Base-by-base conservation (phyloP, 805 yeast species). In the Hanseniaspora jakobsenii region DNA sequence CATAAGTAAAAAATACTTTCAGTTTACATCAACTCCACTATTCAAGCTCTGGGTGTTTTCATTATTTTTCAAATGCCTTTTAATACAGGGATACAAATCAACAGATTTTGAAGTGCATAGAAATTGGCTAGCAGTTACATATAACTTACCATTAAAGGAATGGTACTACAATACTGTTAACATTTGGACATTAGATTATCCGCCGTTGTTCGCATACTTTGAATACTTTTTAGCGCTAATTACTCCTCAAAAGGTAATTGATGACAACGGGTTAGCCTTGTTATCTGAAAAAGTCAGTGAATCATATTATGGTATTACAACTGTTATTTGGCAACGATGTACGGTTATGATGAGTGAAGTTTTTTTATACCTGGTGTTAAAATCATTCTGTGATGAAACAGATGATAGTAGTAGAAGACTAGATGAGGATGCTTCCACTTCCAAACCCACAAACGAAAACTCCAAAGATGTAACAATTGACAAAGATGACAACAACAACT, bases 91-190 rank as follows among this genome's bases (percentile, higher is more conserved):
- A 1, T 91, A 89, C 61, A 86, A 75, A 52, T 87, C 96, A 10
- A 91, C 97, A 1, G 98, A 91, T 60, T 89, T 91, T 55, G 98
- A 91, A 58, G 98, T 91, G 19, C 98, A 91, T 61, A 67, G 98
- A 48, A 91, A 91, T 57, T 91, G 98, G 98, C 70, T 91, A 17
- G 94, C 98, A 0, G 79, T 91, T 39, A 89, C 97, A 1, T 64
- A 77, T 53, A 69, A 70, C 4, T 62, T 87, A 16, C 96, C 96
- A 0, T 38, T 87, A 14, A 63, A 63, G 13, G 59, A 80, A 44
- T 91, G 99, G 99, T 91, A 91, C 58, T 58, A 69, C 32, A 95
- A 91, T 51, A 61, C 67, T 37, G 75, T 84, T 0, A 72, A 75
- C 36, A 86, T 81, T 57, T 91, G 97, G 96, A 91, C 97, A 0